Evolutionary conservation across 2,329 filamentous ascomycete species (phyloP).

Genomic region (Aspergillus sp.): DNA sequence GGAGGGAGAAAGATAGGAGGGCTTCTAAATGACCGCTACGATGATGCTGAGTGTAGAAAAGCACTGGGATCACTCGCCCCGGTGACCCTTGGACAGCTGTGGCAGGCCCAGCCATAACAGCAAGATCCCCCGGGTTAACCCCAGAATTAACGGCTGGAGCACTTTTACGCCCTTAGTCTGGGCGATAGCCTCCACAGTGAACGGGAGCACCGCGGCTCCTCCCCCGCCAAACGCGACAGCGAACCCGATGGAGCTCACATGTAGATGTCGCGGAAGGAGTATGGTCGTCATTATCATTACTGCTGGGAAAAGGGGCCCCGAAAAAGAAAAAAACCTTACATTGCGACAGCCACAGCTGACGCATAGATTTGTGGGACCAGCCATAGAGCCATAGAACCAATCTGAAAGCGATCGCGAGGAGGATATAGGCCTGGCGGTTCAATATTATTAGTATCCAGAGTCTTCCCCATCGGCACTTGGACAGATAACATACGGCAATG

Average conservation of each 20-base stretch:
- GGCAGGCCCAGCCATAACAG: slow-evolving; percentile 42
- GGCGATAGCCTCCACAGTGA: slow-evolving; percentile 39
- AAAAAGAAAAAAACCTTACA: slow-evolving; percentile 75
- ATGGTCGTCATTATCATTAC: slow-evolving; percentile 66
- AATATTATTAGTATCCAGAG: too few species aligned
- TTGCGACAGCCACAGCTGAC: slow-evolving; percentile 60
- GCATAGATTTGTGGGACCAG: slow-evolving; percentile 68
- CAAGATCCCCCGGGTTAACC: slow-evolving; percentile 44
- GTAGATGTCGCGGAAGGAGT: slow-evolving; percentile 62
- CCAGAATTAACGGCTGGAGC: slow-evolving; percentile 52
- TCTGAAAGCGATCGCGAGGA: slow-evolving; percentile 55
- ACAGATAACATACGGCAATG: slow-evolving; percentile 34
- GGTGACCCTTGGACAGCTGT: slow-evolving; percentile 9
- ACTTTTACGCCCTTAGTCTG: slow-evolving; percentile 52
- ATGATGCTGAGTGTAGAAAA: too few species aligned
- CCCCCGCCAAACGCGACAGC: slow-evolving; percentile 67
- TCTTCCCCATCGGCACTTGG: background rate
- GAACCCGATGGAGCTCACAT: slow-evolving; percentile 75
- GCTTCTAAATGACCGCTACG: background rate
- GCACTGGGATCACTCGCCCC: background rate
- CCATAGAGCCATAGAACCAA: slow-evolving; percentile 84
- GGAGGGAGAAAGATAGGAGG: too few species aligned
- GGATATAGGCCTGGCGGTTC: slow-evolving; percentile 47
- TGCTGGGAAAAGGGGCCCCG: slow-evolving; percentile 71
- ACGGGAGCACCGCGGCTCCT: slow-evolving; percentile 49